Conservation (phyloP, 257 asterid species). For the Solanum sitiens region DNA sequence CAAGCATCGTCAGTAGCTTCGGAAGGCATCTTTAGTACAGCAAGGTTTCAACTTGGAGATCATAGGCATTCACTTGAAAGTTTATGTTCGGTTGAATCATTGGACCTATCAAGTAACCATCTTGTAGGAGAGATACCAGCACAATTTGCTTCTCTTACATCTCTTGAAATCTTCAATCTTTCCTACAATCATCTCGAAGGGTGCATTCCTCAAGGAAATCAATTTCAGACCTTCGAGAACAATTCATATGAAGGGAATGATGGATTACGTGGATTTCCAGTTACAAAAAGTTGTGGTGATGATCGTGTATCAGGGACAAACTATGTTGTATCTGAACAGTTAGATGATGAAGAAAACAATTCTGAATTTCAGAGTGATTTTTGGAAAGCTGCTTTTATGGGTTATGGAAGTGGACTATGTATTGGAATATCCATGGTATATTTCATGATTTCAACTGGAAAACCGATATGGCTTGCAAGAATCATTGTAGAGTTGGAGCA, state of each 20-base stretch:
- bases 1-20: no score
- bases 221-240: neutral
- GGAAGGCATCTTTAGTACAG: no score
- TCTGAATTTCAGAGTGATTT: no score
- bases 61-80: neutral
- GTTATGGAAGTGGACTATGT: no score
- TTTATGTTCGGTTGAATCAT: neutral
- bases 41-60: no score
- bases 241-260: neutral
- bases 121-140: neutral
- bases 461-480: no score
- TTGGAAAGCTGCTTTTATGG: no score
- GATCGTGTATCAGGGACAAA: neutral
- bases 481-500: no score
- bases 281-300: neutral
- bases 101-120: neutral
- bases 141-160: neutral
- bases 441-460: no score
- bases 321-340: neutral
- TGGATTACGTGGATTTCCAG: neutral
- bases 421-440: no score
- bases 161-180: no score
- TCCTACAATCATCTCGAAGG: neutral
- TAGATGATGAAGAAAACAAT: neutral
- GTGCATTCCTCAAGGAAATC: neutral